Evolutionary conservation across 257 asterid species (phyloP), one percentile per base, ranked within the genome.

Genomic region (Dorcoceras hygrometricum): DNA sequence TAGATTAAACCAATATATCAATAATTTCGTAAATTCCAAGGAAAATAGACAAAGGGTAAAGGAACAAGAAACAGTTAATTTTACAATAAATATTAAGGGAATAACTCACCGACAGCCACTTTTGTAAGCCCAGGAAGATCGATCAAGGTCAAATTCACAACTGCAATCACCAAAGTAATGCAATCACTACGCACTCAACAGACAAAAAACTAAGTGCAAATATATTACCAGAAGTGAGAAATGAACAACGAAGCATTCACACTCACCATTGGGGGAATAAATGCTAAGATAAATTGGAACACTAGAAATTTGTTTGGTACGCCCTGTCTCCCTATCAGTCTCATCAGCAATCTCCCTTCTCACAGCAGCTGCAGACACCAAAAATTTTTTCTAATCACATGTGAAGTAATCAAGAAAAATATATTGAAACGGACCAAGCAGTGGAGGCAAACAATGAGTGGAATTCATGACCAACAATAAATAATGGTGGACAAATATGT

Each of bases 101-200:
- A 51, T 23, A 56, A 76, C 97, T 87, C 85, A 94, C 99, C 99
- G 61, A 90, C 91, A 48, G 99, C 99, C 65, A 94, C 99, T 72
- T 94, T 94, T 27, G 99, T 94, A 59, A 90, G 97, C 64, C 99
- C 97, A 65, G 97, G 99, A 81, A 94, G 99, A 84, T 94, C 97
- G 50, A 94, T 80, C 76, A 94, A 76, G 29, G 99, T 90, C 88
- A 94, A 87, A 74, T 94, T 87, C 73, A 94, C 99, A 59, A 94
- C 99, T 94, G 95, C 81, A 80, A 80, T 27, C 66, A 75, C 48
- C 71, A 77, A 65, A 77, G 53, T 29, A 14, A 18, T 12, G 39
- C 43, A 75, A 71, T 73, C 54, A 76, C 51, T 54, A 34, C 39
- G 48, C 53, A 59, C 46, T 66, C 57, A 65, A 18, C 62, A 72